Evolutionary conservation across 371 early-diverging fungal species (phyloP), one percentile per base, ranked within the genome.

Genomic region (Mortierella sp.): DNA sequence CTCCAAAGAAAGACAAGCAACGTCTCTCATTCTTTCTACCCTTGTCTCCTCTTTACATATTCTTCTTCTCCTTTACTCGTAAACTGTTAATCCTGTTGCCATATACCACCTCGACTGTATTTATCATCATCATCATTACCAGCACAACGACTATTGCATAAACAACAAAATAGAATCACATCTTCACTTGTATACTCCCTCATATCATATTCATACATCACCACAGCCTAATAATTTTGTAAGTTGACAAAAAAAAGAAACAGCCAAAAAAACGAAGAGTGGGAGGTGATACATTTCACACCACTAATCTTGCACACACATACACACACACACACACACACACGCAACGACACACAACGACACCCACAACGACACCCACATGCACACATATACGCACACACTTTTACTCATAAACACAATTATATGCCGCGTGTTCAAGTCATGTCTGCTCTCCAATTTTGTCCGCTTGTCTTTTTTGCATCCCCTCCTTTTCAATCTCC

Each of bases 81-180:
- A 43, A 9, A 9, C 16, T 43, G n/a, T 2, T 48, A 48, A 4
- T 48, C 48, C n/a, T 48, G n/a, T 43, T 43, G 45, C 45, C 45
- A 43, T 43, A 43, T 43, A 43, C 45, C 45, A 43, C 45, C 8
- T 21, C 7, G 32, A 55, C 28, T 22, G 16, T 16, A 48, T 48
- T 43, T 15, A 43, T 43, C 43, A 4, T 19, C 48, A 4, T 19
- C 48, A 48, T 55, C 55, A 6, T 53, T 24, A 24, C 19, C 28
- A 6, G 28, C 55, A 55, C 55, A 55, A 55, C 22, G 55, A 55
- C 28, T 15, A 55, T 55, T 32, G 28, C 28, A 3, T 22, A 16
- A 16, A 16, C 22, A 55, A 13, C 28, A 55, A 28, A 55, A 55
- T 55, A 55, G 55, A 55, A 55, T 55, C 55, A 55, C 9, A 55